Evolutionary conservation across 2,329 filamentous ascomycete species (phyloP), one percentile per base, ranked within the genome.

Genomic region (Epichloe brachyelytri): DNA sequence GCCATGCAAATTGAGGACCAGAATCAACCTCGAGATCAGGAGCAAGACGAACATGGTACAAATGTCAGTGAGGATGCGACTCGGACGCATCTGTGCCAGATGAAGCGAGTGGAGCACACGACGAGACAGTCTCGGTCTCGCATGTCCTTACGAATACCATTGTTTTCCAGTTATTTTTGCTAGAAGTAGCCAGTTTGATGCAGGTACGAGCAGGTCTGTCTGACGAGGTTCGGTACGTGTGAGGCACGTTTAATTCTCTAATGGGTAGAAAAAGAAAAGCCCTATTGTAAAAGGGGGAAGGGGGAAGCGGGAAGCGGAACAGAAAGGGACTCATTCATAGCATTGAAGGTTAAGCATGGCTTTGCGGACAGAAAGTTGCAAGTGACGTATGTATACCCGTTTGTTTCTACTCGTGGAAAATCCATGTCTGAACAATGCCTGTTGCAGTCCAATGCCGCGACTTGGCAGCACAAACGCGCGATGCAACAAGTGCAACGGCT

Each of bases 91-190:
- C 45, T 17, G 15, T n/a, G 4, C 53, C 41, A 11, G 49, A 53
- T 36, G 56, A 56, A 1, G 60, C 58, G 15, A 59, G 61, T 15
- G 55, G 51, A 34, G 53, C 56, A 43, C 48, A 39, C 22, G 47
- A 52, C 22, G 37, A 53, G n/a, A 74, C 73, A 10, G 83, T 81
- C 7, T 87, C 83, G 7, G 78, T 93, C 4, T 88, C 84, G 40
- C 86, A 91, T 63, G 72, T 91, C 11, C 70, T 93, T 55, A 91
- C 86, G 5, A 93, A 91, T 63, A 79, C 85, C 40, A 79, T 91
- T 52, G 78, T 91, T 48, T 71, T 89, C 52, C 87, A 93, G 64
- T 85, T 86, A 37, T 93, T 93, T 62, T 67, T 91, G 47, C 74
- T 91, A 47, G 87, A 93, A 65, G 66, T 91, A 51, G 82, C 85